phyloP scores from a whole-genome alignment of 306 rosid genomes.

The Rubus parviflorus region DNA sequence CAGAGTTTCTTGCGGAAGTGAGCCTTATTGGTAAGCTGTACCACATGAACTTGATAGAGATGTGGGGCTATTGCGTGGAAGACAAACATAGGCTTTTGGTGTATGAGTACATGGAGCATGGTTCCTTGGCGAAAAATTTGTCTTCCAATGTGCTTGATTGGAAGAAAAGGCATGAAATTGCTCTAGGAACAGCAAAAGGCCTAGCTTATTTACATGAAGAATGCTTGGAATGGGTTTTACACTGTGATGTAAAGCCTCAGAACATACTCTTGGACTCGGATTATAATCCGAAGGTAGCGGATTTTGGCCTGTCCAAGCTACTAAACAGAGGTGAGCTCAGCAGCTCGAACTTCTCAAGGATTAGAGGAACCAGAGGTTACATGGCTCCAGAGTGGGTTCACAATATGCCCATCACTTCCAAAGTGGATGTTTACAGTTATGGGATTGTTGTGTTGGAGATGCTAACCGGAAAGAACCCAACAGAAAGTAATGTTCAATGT shows the following conservation, averaged over 20 bases:
- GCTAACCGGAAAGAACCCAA: constrained; percentile 44
- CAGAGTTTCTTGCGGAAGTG: constrained; percentile 56
- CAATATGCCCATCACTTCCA: constrained; percentile 48
- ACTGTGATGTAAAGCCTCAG: constrained; percentile 72
- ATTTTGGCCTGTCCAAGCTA: constrained; percentile 57
- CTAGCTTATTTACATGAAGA: constrained; percentile 60
- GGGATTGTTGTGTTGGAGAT: constrained; percentile 64
- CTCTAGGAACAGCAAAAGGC: constrained; percentile 52
- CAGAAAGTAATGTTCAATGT: constrained; percentile 1
- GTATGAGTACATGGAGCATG: constrained; percentile 51
- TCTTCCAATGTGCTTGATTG: constrained; percentile 39
- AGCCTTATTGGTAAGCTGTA: constrained; percentile 55
- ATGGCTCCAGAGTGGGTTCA: constrained; percentile 75
- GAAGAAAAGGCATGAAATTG: constrained; percentile 41
- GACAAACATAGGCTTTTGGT: constrained; percentile 52
- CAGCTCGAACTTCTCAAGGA: constrained; percentile 38
- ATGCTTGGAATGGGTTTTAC: constrained; percentile 69
- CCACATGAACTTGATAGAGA: constrained; percentile 61
- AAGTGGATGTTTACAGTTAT: constrained; percentile 66
- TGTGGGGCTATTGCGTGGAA: constrained; percentile 60
- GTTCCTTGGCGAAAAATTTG: constrained; percentile 38
- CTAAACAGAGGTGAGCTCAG: constrained; percentile 34
- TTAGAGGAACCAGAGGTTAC: constrained; percentile 66
- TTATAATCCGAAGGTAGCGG: constrained; percentile 55
- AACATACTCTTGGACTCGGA: constrained; percentile 54